Conservation (phyloP, 1,284 basidiomycete species). For the Cryptococcus sp. region DNA sequence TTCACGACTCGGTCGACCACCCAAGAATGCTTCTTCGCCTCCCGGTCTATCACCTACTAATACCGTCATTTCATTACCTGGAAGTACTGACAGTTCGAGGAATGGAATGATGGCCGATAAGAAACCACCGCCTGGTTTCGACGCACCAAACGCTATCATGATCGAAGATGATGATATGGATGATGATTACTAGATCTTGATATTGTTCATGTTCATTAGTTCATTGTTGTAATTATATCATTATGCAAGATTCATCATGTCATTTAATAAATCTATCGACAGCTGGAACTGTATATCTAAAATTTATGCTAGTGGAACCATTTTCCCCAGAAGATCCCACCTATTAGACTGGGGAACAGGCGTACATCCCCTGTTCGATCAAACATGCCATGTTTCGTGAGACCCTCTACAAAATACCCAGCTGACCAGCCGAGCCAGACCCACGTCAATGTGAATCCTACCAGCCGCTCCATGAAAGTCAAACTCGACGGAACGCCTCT, state of each 20-base stretch:
- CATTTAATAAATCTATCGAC: too few species aligned
- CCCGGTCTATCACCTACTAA: slow-evolving; percentile 18
- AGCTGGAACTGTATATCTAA: background rate
- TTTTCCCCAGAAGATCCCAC: slow-evolving; percentile 23
- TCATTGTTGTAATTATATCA: background rate
- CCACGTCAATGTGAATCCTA: slow-evolving; percentile 42
- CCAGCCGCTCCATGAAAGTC: slow-evolving; percentile 22
- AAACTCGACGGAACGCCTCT: slow-evolving; percentile 17
- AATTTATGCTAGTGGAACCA: slow-evolving; percentile 18
- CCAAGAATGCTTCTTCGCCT: slow-evolving; percentile 16
- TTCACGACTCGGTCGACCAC: slow-evolving; percentile 26
- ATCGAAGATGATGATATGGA: background rate
- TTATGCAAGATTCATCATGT: background rate
- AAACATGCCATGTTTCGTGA: slow-evolving; percentile 25
- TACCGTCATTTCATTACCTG: slow-evolving; percentile 14
- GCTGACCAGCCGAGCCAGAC: slow-evolving; percentile 40
- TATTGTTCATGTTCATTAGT: background rate
- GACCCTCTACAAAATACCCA: slow-evolving; percentile 31
- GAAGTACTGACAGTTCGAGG: background rate
- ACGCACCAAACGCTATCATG: background rate
- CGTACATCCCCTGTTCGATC: slow-evolving; percentile 10
- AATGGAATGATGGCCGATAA: background rate
- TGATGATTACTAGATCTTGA: background rate
- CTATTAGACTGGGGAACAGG: slow-evolving; percentile 14
- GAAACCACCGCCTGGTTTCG: background rate